phyloP scores from a whole-genome alignment of 2,329 filamentous ascomycete genomes.

The Didymella exigua region DNA sequence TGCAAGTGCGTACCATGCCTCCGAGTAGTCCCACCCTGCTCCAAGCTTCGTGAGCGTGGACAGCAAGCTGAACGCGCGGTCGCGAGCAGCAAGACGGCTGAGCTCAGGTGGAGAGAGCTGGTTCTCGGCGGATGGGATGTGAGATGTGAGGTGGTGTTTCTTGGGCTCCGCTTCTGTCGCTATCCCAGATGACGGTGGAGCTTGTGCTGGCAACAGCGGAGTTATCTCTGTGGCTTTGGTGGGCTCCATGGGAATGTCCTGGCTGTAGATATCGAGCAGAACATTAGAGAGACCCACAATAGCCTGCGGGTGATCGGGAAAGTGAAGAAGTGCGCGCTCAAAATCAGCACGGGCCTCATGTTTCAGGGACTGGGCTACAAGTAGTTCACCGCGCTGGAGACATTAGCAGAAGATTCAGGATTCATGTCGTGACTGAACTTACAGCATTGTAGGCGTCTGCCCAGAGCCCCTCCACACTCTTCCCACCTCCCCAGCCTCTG shows the following conservation, averaged over 20 bases:
- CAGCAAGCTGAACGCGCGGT: conserved; percentile 84
- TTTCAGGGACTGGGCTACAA: conserved; percentile 64
- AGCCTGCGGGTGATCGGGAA: conserved; percentile 77
- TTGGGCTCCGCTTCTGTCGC: conserved; percentile 14
- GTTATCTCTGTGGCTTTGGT: conserved; percentile 44
- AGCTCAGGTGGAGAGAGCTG: conserved; percentile 67
- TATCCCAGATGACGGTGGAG: background rate
- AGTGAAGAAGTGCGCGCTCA: conserved; percentile 80
- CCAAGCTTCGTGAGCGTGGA: conserved; percentile 84
- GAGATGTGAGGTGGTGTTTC: conserved; percentile 58
- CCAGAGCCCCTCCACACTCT: conserved; percentile 82
- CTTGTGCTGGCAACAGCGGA: conserved; percentile 12
- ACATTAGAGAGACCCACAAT: conserved; percentile 85
- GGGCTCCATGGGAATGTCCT: conserved; percentile 65
- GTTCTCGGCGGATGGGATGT: conserved; percentile 48
- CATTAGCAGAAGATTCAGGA: conserved; percentile 7
- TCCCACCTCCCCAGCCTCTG: conserved; percentile 77
- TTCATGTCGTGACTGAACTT: conserved; percentile 44
- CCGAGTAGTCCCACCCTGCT: conserved; percentile 85
- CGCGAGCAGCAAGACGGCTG: conserved; percentile 85
- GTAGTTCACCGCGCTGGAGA: conserved; percentile 69
- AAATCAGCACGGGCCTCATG: conserved; percentile 77
- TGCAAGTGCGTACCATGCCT: conserved; percentile 90
- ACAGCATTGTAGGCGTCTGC: conserved; percentile 84
- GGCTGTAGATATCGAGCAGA: conserved; percentile 81